Conservation (phyloP, 2,329 filamentous ascomycete genomes). For the Alternaria triticimaculans region DNA sequence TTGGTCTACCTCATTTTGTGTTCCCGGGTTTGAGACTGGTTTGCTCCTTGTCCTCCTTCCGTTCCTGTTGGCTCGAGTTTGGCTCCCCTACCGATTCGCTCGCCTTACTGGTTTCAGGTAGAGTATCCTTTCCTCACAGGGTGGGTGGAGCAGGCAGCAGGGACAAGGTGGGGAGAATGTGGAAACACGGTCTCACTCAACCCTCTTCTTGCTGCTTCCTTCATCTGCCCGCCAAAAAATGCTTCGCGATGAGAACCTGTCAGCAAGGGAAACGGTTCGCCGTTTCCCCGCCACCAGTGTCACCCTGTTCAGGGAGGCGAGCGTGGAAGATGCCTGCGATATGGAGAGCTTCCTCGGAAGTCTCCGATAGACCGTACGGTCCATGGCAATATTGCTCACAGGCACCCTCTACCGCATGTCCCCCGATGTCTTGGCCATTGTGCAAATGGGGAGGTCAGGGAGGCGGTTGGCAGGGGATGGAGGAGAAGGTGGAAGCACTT, state of each 20-base stretch:
- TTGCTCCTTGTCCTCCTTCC: constrained; percentile 7
- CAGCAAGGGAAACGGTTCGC: constrained; percentile 22
- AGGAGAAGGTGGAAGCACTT: neutral
- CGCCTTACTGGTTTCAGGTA: constrained; percentile 19
- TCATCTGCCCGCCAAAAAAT: constrained; percentile 12
- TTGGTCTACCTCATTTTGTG: constrained; percentile 3
- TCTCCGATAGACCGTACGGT: constrained; percentile 29
- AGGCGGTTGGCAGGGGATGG: neutral
- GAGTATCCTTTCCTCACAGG: constrained; percentile 18
- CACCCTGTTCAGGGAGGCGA: constrained; percentile 28
- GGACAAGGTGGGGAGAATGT: neutral
- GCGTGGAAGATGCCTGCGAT: constrained; percentile 37
- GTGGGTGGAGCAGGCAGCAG: neutral
- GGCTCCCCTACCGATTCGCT: neutral
- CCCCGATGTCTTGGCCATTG: constrained; percentile 16
- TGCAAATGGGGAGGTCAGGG: constrained; percentile 1
- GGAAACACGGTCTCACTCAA: neutral
- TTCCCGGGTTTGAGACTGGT: constrained; percentile 10
- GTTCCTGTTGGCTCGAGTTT: constrained; percentile 1
- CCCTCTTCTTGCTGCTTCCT: neutral
- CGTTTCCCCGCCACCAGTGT: constrained; percentile 29
- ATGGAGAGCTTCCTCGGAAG: constrained; percentile 20
- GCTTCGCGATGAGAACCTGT: constrained; percentile 27
- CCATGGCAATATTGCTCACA: constrained; percentile 29
- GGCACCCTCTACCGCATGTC: constrained; percentile 26